Conservation (phyloP, 345 rosid genomes). For the Pugionium dolabratum region DNA sequence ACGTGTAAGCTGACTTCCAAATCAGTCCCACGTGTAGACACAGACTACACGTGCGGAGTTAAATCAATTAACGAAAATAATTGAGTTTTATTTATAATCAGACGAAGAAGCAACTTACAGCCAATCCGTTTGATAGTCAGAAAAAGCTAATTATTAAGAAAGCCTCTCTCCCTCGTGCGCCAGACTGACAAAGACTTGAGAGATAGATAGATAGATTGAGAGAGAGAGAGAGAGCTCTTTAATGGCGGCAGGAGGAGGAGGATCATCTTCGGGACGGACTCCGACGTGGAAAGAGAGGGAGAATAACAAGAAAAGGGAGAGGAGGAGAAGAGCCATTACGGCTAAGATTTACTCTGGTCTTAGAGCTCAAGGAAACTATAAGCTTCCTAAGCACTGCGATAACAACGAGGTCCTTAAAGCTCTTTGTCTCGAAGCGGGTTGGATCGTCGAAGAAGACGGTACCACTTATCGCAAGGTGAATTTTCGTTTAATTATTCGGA, state of each 20-base stretch:
- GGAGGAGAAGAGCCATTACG: conserved; percentile 90
- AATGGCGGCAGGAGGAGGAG: conserved; percentile 51
- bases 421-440: conserved; percentile 86
- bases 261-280: conserved; percentile 56
- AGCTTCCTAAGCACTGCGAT: conserved; percentile 95
- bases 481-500: neutral
- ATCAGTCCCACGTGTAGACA: conserved; percentile 25
- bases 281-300: conserved; percentile 98
- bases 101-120: conserved; percentile 25
- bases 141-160: neutral
- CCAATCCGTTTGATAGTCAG: conserved; percentile 33
- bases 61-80: conserved; percentile 5
- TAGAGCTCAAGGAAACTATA: conserved; percentile 81
- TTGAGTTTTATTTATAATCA: conserved; percentile 5
- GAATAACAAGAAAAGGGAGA: conserved; percentile 88
- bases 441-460: conserved; percentile 93
- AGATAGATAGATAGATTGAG: conserved; percentile 20
- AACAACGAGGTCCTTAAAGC: conserved; percentile 96
- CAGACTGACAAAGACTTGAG: conserved; percentile 30
- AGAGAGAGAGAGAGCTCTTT: conserved; percentile 46
- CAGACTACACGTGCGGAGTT: conserved; percentile 39
- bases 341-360: conserved; percentile 91
- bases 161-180: conserved; percentile 37
- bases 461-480: conserved; percentile 89
- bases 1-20: conserved; percentile 40